Conservation (phyloP, 495 filamentous ascomycete genomes). For the Penicillium odoratum region DNA sequence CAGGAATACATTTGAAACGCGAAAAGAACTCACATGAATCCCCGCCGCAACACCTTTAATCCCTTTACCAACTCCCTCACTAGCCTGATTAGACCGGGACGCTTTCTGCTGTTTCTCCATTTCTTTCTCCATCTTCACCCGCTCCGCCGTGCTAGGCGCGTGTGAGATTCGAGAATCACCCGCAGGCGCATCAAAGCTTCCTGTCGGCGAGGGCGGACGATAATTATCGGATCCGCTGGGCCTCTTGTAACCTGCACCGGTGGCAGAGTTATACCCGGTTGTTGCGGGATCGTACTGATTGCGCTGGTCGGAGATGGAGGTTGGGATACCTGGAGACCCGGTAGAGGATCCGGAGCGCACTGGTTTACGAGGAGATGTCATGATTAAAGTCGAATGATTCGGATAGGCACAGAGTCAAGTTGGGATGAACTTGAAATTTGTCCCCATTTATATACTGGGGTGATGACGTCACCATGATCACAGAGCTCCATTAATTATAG, state of each 20-base stretch:
- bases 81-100: neutral
- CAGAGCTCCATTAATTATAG: neutral
- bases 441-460: neutral
- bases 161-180: neutral
- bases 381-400: neutral
- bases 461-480: conserved; percentile 28
- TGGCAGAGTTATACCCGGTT: conserved; percentile 30
- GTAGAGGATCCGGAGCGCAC: conserved; percentile 28
- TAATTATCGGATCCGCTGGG: neutral
- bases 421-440: neutral
- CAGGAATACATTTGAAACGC: no score
- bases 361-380: neutral
- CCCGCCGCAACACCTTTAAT: conserved; percentile 31
- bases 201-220: neutral
- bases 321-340: conserved; percentile 28
- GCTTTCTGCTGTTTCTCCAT: conserved; percentile 4
- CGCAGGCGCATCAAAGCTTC: neutral
- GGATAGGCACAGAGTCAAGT: neutral
- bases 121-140: conserved; percentile 14
- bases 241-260: conserved; percentile 26
- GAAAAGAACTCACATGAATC: conserved; percentile 36
- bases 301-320: conserved; percentile 16
- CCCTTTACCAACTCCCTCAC: conserved; percentile 15
- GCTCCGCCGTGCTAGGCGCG: conserved; percentile 8
- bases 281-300: conserved; percentile 24